Evolutionary conservation across 345 rosid species (phyloP), one percentile per base, ranked within the genome.

Genomic region (Syzygium aromaticum): DNA sequence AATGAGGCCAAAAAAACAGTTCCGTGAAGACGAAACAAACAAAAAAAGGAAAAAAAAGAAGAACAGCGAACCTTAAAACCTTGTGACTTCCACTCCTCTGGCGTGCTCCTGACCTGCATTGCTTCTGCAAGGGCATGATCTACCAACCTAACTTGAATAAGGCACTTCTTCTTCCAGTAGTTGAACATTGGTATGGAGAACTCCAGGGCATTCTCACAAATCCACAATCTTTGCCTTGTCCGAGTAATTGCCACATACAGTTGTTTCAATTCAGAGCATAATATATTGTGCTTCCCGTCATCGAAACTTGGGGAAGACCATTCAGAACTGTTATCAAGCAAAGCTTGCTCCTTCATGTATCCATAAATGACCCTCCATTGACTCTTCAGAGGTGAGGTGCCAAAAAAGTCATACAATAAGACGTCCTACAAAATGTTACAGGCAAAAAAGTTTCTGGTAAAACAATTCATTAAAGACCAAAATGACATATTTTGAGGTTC

Each of bases 141-240:
- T 80, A 92, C 63, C 86, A 86, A 63, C 67, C 90, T 86, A 8
- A 91, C 90, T 87, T 90, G 88, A 33, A 92, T 89, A 33, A 93
- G 91, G 87, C 87, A 52, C 53, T 86, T 56, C 38, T 52, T 82
- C 84, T 86, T 86, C 89, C 89, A 88, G 52, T 88, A 88, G 59
- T 83, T 84, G 7, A 88, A 19, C 87, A 93, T 85, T 11, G 95
- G 93, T 84, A 86, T 86, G 0, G 91, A 89, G 27, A 87, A 54
- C 27, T 92, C 94, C 52, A 89, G 78, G 2, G 49, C 25, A 59
- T 88, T 91, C 87, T 94, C 96, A 87, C 93, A 91, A 28, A 93
- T 90, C 94, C 94, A 93, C 83, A 93, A 87, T 46, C 96, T 89
- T 77, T 93, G 95, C 77, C 92, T 88, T 15, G 96, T 93, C 11